A percentile compares a stretch with the other conserved stretches of the same genome.
These are phyloP conservation scores for Backusella luteola DNA, from an alignment of 192 early-diverging fungal genomes.

Conservation along the genomic window DNA sequence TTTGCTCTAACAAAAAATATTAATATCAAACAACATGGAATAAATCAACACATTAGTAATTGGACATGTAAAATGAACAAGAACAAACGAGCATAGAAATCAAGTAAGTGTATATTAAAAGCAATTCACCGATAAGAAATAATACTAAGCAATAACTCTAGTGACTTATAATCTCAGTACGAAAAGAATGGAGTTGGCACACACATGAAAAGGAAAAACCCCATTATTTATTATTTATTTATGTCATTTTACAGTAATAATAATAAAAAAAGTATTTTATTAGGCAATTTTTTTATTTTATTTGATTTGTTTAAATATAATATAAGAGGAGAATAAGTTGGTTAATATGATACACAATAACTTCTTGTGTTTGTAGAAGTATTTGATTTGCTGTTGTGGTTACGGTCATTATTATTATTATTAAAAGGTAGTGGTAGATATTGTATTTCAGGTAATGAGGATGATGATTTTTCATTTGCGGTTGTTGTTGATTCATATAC, in stretches of 20 bases:
- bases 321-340: neutral
- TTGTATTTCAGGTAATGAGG: neutral
- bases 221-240: no score
- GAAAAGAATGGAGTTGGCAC: neutral
- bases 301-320: conserved; percentile 1
- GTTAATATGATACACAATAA: conserved; percentile 2
- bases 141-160: neutral
- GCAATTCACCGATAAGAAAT: neutral
- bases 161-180: neutral
- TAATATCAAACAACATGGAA: neutral
- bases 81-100: neutral
- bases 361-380: neutral
- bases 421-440: neutral
- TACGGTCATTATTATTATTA: neutral
- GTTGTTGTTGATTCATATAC: neutral
- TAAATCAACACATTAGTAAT: neutral
- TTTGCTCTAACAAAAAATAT: neutral
- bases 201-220: neutral
- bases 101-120: neutral
- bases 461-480: neutral
- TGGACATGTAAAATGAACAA: neutral
- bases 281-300: neutral
- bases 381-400: neutral
- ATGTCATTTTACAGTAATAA: no score
- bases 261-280: neutral